Evolutionary conservation across 2,329 filamentous ascomycete genomes (phyloP), one percentile per base, ranked within the genome.

Genomic region (Cordyceps cateniannulata): DNA sequence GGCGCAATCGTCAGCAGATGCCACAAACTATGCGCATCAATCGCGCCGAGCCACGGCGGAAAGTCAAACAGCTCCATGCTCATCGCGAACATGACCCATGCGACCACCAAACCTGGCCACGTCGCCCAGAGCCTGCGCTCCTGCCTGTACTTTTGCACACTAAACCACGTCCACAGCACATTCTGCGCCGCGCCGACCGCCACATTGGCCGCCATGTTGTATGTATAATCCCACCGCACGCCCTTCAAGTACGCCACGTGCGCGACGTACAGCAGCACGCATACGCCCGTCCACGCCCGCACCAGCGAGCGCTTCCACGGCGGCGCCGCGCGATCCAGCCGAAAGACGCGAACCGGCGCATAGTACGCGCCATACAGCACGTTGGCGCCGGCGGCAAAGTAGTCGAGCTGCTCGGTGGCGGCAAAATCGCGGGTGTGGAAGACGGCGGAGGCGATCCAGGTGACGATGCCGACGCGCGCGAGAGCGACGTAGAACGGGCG

Each of bases 191-290:
- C 79, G 3, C 95, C 95, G 12, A 89, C 84, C 3, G 83, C 85
- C 22, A 99, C 90, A 69, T 98, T 99, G 56, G 93, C 95, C 1
- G 89, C 86, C 92, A 99, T 98, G 72, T 99, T 99, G 77, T 99
- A 99, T 5, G 88, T 89, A 73, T 99, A 99, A 74, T 98, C 90
- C 90, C 95, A 99, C 20, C 81, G 79, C 79, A 93, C 90, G 66
- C 91, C 85, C 70, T 88, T 91, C 59, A 99, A 81, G 73, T 96
- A 99, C 50, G 79, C 82, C 52, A 97, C 85, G 71, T 99, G 95
- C 59, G 83, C 77, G 27, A 81, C 70, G 73, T 96, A 99, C 57
- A 96, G 75, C 16, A 76, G 65, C 27, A 84, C 72, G 71, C 95
- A 99, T 8, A 90, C 66, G 14, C 80, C 69, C 1, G 91, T 93